Evolutionary conservation across 768 basidiomycete genomes (phyloP).

Genomic region (Boletus sp.): DNA sequence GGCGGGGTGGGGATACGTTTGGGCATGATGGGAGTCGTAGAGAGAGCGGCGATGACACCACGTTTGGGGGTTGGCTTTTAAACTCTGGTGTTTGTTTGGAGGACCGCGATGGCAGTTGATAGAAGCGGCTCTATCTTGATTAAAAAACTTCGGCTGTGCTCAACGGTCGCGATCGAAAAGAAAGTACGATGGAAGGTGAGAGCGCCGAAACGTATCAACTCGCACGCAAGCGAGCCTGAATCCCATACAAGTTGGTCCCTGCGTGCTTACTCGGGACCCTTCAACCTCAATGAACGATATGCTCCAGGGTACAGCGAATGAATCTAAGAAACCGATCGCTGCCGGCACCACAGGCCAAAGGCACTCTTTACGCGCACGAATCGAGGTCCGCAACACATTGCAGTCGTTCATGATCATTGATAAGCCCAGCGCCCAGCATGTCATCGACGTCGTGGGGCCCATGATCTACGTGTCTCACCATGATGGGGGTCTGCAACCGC

Average conservation of each 20-base stretch:
- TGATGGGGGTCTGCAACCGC: background rate
- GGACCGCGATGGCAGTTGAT: background rate
- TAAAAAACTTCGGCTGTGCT: background rate
- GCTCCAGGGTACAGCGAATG: background rate
- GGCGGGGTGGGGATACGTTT: slow-evolving; percentile 43
- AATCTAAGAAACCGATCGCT: background rate
- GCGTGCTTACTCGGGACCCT: background rate
- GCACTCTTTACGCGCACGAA: background rate
- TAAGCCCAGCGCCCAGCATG: background rate
- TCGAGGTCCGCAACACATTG: background rate
- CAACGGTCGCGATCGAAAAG: background rate
- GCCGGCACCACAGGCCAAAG: background rate
- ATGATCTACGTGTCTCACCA: background rate
- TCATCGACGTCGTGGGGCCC: background rate
- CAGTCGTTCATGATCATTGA: background rate
- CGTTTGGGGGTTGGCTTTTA: background rate
- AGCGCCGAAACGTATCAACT: background rate
- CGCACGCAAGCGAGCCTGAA: background rate
- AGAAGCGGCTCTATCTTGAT: background rate
- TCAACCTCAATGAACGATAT: background rate
- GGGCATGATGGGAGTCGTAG: slow-evolving; percentile 29
- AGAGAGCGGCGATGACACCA: background rate
- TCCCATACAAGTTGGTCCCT: background rate
- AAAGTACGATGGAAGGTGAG: background rate
- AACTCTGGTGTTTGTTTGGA: background rate